Percentiles rank a stretch among this genome's conserved stretches.
These are phyloP conservation scores for Blastobotrys aristatus DNA, from an alignment of 1,139 yeast species.

Conservation along the genomic window DNA sequence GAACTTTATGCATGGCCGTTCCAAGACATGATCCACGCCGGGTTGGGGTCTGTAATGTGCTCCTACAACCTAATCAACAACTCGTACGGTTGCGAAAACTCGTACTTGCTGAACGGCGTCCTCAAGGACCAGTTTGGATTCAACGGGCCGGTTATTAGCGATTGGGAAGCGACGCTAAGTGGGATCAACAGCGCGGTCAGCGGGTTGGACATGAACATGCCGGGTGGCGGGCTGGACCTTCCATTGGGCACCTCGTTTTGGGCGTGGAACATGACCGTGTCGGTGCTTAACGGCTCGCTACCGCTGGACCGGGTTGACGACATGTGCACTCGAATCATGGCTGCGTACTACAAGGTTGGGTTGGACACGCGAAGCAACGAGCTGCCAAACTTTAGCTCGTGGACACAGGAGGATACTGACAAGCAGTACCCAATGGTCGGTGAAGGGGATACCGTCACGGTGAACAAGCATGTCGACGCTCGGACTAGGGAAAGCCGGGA, in stretches of 20 bases:
- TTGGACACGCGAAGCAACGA: constrained; percentile 23
- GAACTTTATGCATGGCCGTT: constrained; percentile 64
- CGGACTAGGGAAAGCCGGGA: constrained; percentile 46
- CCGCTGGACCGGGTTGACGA: constrained; percentile 55
- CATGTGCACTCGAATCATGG: constrained; percentile 57
- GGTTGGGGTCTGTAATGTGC: constrained; percentile 60
- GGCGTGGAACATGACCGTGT: constrained; percentile 54
- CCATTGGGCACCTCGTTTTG: constrained; percentile 51
- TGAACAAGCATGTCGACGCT: constrained; percentile 54
- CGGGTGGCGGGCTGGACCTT: constrained; percentile 55
- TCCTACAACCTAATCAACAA: constrained; percentile 56
- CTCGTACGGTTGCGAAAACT: constrained; percentile 57
- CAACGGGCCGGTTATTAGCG: constrained; percentile 62
- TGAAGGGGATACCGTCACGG: constrained; percentile 49
- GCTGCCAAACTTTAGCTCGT: constrained; percentile 53
- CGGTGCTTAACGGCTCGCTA: constrained; percentile 52
- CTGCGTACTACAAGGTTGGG: constrained; percentile 45
- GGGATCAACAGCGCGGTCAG: constrained; percentile 55
- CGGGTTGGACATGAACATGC: constrained; percentile 66
- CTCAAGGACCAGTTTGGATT: constrained; percentile 61
- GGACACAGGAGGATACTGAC: constrained; percentile 54
- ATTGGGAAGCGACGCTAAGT: constrained; percentile 60
- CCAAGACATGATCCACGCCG: constrained; percentile 57
- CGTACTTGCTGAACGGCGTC: constrained; percentile 50
- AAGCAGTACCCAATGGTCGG: constrained; percentile 50